Evolutionary conservation across 1,284 basidiomycete species (phyloP), one percentile per base, ranked within the genome.

Genomic region (Microbotryum lychnidis-dioicae): DNA sequence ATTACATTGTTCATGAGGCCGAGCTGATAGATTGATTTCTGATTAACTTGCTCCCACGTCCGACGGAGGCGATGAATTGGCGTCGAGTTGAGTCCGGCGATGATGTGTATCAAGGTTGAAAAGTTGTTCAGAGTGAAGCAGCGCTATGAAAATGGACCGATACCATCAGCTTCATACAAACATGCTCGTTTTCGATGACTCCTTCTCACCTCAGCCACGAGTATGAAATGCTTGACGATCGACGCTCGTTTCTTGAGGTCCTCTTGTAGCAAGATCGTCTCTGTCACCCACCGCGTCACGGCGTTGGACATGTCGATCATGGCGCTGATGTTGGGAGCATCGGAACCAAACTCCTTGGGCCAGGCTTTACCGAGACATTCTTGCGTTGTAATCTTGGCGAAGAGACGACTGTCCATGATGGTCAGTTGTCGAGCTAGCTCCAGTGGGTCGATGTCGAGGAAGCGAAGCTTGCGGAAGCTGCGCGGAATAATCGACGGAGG

Each of bases 381-480:
- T 76, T 89, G 87, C 0, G 91, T 87, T 49, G 85, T 84, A 69
- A 99, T 93, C 73, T 84, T 86, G 74, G 86, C 84, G 77, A 94
- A 98, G 53, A 97, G 77, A 47, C 83, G 81, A 67, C 87, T 87
- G 75, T 98, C 96, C 79, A 96, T 82, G 60, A 97, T 84, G 1
- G 96, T 97, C 58, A 99, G 78, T 74, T 99, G 96, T 47, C 96
- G 82, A 0, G 92, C 94, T 21, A 98, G 76, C 76, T 98, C 96
- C 37, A 93, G 75, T 2, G 93, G 81, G 70, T 98, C 91, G 54
- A 96, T 83, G 66, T 94, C 91, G n/a, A 86, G 75, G 21, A 94
- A 79, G 70, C 90, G 91, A 65, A 91, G 76, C 76, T 86, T 89
- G 76, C 84, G 87, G 65, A 79, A 78, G 54, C 81, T 78, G 73